Evolutionary conservation across 2,329 filamentous ascomycete species (phyloP).

Genomic region (Dactylella cylindrospora): DNA sequence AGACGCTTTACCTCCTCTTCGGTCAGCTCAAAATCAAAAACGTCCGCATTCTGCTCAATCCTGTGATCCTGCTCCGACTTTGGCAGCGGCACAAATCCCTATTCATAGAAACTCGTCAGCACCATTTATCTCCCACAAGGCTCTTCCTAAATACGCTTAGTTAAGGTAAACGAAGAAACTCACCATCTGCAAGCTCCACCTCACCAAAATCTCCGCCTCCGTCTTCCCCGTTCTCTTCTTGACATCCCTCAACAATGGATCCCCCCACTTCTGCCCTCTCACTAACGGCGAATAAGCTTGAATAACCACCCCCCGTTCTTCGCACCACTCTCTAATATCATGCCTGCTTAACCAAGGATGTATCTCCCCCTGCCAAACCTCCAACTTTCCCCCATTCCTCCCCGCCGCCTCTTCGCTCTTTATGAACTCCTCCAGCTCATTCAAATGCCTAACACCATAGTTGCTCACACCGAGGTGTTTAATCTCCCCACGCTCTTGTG

Average conservation of each 20-base stretch:
- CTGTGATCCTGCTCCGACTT: slow-evolving; percentile 71
- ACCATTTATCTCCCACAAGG: neutral
- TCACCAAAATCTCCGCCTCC: slow-evolving; percentile 73
- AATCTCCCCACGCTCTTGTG: slow-evolving; percentile 63
- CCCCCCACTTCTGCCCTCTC: slow-evolving; percentile 69
- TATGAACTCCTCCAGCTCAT: slow-evolving; percentile 63
- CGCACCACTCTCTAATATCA: slow-evolving; percentile 78
- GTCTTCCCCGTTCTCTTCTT: slow-evolving; percentile 72
- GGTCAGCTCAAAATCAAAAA: slow-evolving; percentile 62
- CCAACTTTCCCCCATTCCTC: slow-evolving; percentile 67
- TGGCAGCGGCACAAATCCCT: slow-evolving; percentile 70
- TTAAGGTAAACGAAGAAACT: neutral
- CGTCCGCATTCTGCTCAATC: slow-evolving; percentile 64
- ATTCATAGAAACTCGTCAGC: neutral
- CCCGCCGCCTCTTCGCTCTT: slow-evolving; percentile 53
- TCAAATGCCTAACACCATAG: slow-evolving; percentile 65
- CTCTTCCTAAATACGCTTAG: neutral
- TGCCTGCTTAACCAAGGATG: slow-evolving; percentile 83
- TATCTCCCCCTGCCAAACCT: slow-evolving; percentile 84
- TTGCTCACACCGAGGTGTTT: slow-evolving; percentile 66
- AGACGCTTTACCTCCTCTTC: slow-evolving; percentile 59
- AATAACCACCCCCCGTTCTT: slow-evolving; percentile 63
- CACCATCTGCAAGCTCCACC: slow-evolving; percentile 75
- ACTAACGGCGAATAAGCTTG: slow-evolving; percentile 64
- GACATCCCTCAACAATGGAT: slow-evolving; percentile 65